These are phyloP conservation scores for Botrytis paeoniae DNA, from an alignment of 2,329 filamentous ascomycete genomes.

Conservation along the genomic window DNA sequence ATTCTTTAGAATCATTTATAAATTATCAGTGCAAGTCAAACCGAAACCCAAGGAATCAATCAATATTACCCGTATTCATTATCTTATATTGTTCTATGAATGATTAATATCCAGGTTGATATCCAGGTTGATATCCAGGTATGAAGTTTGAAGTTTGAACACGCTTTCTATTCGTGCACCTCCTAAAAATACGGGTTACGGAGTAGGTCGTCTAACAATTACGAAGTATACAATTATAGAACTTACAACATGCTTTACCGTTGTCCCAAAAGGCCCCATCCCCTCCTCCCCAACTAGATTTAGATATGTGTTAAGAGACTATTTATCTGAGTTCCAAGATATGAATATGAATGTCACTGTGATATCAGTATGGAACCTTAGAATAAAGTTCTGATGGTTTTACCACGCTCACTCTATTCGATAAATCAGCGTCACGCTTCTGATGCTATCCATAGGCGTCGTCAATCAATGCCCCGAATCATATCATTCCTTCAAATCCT, in stretches of 20 bases:
- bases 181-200: neutral
- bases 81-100: neutral
- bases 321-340: neutral
- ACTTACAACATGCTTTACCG: neutral
- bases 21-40: neutral
- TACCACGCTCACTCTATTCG: slow-evolving; percentile 7
- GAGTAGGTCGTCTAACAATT: neutral
- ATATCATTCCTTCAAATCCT: slow-evolving; percentile 1
- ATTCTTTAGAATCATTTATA: neutral
- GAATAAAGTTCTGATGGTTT: slow-evolving; percentile 2
- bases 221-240: neutral
- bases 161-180: neutral
- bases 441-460: neutral
- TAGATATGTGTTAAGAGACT: neutral
- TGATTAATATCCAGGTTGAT: neutral
- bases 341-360: neutral
- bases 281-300: neutral
- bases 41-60: neutral
- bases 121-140: neutral
- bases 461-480: neutral
- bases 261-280: neutral
- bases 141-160: neutral
- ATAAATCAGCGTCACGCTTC: slow-evolving; percentile 11
- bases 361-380: neutral
- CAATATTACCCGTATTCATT: neutral